Base-by-base conservation (phyloP, 1,284 basidiomycete species). In the Austropuccinia psidii region DNA sequence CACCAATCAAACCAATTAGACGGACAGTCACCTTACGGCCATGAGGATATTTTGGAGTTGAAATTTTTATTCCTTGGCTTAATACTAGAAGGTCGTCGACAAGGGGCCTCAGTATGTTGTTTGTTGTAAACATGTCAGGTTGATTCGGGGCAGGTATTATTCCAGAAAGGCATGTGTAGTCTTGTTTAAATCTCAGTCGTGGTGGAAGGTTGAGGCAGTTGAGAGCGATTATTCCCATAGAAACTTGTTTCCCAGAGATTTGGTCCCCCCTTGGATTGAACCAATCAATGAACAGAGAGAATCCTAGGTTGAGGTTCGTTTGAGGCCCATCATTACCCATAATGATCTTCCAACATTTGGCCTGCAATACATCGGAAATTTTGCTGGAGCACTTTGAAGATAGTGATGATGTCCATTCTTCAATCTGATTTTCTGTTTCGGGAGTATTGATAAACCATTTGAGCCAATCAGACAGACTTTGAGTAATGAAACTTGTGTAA, bases 221-320 rank as follows among this genome's bases (percentile, higher is more conserved):
- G 39, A 47, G 50, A 15, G 47, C 43, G 37, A 65, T 49, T 9
- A 65, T 13, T 3, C 43, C 62, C n/a, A 15, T 65, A 3, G 62
- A 65, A 49, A 49, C 45, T 8, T 49, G 13, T 19, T n/a, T 65
- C n/a, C 62, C 62, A 50, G 24, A 13, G 9, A 52, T 24, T 45
- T 65, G 47, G 47, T 65, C 50, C 35, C 62, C 62, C 4, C 33
- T 43, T 35, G 62, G 47, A 11, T 50, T 65, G 33, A 52, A 49
- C 45, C 43, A 65, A 21, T 65, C 47, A 37, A 52, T 33, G 11
- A 65, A 65, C 4, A 65, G 11, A 37, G 47, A 65, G n/a, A 65
- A 21, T 4, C 15, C 43, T n/a, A n/a, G n/a, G n/a, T n/a, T n/a
- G n/a, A n/a, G n/a, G n/a, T n/a, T n/a, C n/a, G n/a, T n/a, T n/a